Base-by-base conservation (phyloP, 495 filamentous ascomycete genomes). In the Penicillium bialowiezense region DNA sequence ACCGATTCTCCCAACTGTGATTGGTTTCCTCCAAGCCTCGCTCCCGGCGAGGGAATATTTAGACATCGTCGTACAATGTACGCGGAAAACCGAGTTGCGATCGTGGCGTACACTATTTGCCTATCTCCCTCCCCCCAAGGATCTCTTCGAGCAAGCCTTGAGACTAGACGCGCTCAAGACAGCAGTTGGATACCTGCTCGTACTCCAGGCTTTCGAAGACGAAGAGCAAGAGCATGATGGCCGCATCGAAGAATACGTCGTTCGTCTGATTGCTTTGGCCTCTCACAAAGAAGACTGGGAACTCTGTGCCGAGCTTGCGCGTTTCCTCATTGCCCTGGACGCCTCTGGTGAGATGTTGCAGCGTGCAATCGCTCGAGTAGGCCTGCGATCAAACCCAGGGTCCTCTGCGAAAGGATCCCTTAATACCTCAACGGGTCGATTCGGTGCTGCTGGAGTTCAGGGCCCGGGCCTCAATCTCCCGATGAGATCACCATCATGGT, bases 1-100 rank as follows among this genome's bases (percentile, higher is more conserved):
- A 14, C 90, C 92, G 3, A 77, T 96, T 7, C 77, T 99, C 5
- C 93, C 95, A 1, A 84, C 80, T 19, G 89, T 96, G 7, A 82
- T 97, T 17, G 87, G 87, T 0, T 93, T 97, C 51, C 79, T 99
- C 3, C 72, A 77, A 44, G 90, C 90, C 1, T 89, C 88, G 0
- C 95, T 97, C 52, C 85, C 86, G 21, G 75, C 89, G 41, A 62
- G 58, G 9, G 65, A 68, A 10, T 97, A 96, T 50, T 83, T 97
- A 24, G 93, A 97, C 62, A 90, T 96, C 47, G 84, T 99, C 5
- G 91, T 99, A 1, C 92, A 96, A 71, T 99, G 95, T 67, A 96
- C 93, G 0, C 86, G 95, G 17, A 97, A 99, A 69, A 99, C 95
- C 0, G 95, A 99, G 57, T 83, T 96, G 6, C 84, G 91, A 21